Conservation (phyloP, 2,329 filamentous ascomycete species). For the Harringtonia lauricola region DNA sequence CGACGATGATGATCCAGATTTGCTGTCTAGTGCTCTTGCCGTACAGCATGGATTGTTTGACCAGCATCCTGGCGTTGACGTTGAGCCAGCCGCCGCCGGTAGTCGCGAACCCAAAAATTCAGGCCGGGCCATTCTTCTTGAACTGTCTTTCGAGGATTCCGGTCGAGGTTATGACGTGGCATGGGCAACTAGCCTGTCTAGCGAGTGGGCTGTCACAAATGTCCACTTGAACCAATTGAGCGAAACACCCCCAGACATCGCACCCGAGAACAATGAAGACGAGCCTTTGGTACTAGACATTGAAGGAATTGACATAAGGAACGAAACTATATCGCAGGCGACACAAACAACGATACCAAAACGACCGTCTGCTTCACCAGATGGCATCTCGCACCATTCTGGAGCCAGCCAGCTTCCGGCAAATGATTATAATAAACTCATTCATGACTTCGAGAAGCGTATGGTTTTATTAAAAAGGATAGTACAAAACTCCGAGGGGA, state of each 20-base stretch:
- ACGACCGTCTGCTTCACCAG: neutral
- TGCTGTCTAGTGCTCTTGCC: constrained; percentile 56
- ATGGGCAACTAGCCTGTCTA: constrained; percentile 60
- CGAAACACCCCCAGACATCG: constrained; percentile 20
- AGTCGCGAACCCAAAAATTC: constrained; percentile 15
- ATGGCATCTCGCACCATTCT: too few species aligned
- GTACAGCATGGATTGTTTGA: constrained; percentile 22
- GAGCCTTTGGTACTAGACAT: constrained; percentile 50
- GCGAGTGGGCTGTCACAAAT: constrained; percentile 55
- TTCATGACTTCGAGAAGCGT: constrained; percentile 46
- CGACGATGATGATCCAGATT: constrained; percentile 75
- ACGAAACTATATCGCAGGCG: neutral
- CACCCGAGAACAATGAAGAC: constrained; percentile 9
- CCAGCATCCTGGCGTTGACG: neutral
- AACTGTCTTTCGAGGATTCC: constrained; percentile 33
- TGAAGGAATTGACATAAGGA: constrained; percentile 36
- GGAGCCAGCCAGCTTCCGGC: too few species aligned
- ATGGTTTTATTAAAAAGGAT: constrained; percentile 45
- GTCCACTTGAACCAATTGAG: constrained; percentile 34
- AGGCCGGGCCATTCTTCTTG: constrained; percentile 42
- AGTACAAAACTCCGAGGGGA: constrained; percentile 38
- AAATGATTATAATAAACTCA: constrained; percentile 38
- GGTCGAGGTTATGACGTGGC: constrained; percentile 41
- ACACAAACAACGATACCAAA: too few species aligned
- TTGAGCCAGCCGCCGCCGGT: constrained; percentile 14